Base-by-base conservation (phyloP, 73 alveolate genomes). In the Uronychia setigera region DNA sequence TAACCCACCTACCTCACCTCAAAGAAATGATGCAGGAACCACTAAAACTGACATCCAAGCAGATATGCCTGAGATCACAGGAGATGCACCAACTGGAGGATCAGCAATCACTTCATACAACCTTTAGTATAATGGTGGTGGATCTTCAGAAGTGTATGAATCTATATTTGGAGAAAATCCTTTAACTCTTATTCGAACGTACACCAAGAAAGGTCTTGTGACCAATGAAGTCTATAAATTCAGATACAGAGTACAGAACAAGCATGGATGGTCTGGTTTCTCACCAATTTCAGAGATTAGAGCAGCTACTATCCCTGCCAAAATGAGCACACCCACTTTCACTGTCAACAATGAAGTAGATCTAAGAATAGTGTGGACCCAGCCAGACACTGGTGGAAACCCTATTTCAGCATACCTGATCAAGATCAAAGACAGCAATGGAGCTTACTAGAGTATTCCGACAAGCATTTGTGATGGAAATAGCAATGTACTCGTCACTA, bases 371-470 rank as follows among this genome's bases (percentile, higher is more conserved):
- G 35, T 35, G 31, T 88, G 94, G 94, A 26, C 88, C n/a, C 85
- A 88, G n/a, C 94, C 94, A 19, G 81, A 75, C 74, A 82, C 32
- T 31, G 87, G 90, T 11, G 94, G 91, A 26, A 35, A 77, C 59
- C 31, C 85, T 0, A 83, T 88, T 58, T 30, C 87, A 0, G 67
- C 84, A 31, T 88, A 88, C 60, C 76, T 25, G 27, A 58, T 88
- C 31, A 29, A 25, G 31, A 74, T 88, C 1, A 26, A 31, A 67
- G 32, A 33, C 27, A 26, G 27, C 1, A 33, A 77, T 32, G 79
- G 77, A 0, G 35, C 75, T n/a, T 80, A 76, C 58, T 28, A 76
- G 58, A n/a, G n/a, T n/a, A n/a, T n/a, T n/a, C n/a, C n/a, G n/a
- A n/a, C n/a, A n/a, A n/a, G n/a, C n/a, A n/a, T 80, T 74, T 88